Evolutionary conservation across 116 monocot genomes (phyloP).

Genomic region (Zostera marina): DNA sequence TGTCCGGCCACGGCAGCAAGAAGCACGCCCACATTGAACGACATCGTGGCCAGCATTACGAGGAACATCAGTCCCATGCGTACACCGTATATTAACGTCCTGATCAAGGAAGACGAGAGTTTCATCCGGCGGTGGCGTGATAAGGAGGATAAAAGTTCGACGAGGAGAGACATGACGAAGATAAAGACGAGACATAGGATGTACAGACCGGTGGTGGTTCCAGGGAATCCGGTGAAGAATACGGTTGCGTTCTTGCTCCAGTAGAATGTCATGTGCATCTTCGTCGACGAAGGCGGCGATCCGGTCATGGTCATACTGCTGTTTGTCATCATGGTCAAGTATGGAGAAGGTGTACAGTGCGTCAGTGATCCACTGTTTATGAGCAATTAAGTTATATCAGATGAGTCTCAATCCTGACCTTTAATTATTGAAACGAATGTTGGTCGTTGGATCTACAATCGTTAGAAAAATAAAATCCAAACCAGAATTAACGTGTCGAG

Average conservation of each 20-base stretch:
- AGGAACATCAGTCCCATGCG: constrained; percentile 21
- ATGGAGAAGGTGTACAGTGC: no score
- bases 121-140: constrained; percentile 6
- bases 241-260: constrained; percentile 30
- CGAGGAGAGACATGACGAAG: constrained; percentile 28
- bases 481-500: no score
- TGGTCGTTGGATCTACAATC: no score
- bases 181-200: constrained; percentile 27
- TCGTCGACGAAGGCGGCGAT: not conserved
- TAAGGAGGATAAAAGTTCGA: constrained; percentile 8
- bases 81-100: constrained; percentile 17
- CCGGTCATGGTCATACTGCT: not conserved
- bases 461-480: no score
- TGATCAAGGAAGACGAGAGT: not conserved
- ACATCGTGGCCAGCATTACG: constrained; percentile 58
- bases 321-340: no score
- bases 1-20: constrained; percentile 27
- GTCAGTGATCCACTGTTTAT: no score
- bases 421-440: no score
- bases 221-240: constrained; percentile 67
- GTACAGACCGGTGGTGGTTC: constrained; percentile 27
- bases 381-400: no score
- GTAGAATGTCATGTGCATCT: constrained; percentile 19
- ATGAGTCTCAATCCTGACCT: no score
- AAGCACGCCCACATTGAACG: constrained; percentile 47